Base-by-base conservation (phyloP, 1,284 basidiomycete species). In the Trichosporon inkin region DNA sequence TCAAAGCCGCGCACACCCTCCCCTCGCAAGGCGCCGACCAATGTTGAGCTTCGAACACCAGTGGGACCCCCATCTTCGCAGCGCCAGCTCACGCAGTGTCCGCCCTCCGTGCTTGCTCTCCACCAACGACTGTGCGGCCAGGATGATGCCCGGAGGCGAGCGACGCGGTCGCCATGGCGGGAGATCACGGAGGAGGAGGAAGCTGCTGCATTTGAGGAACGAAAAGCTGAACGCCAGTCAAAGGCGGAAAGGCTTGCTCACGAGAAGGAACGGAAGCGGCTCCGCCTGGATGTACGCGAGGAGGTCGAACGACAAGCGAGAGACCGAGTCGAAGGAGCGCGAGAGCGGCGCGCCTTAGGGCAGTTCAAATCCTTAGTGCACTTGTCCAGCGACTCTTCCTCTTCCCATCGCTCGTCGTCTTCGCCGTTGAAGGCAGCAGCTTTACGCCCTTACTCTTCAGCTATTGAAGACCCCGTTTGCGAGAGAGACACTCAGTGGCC, bases 101-200 rank as follows among this genome's bases (percentile, higher is more conserved):
- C 72, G 1, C 55, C 55, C 0, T 58, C 63, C 6, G 62, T 73
- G 1, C 37, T 72, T 4, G 61, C 56, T 4, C 54, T 60, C 4
- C 71, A 74, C 47, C 40, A 52, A n/a, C 60, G 62, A 11, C 41
- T 72, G 6, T 69, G 66, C 44, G 65, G 67, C 11, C 63, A 66
- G 37, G 68, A 71, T 51, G 57, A 51, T 16, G 58, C 24, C 1
- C 60, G 58, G 14, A 55, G 55, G 32, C 60, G 55, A 17, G 40
- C 16, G 6, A 54, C 53, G 22, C 38, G 56, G 10, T 64, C 62
- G 3, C 66, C 67, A 11, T 67, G 65, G 68, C 52, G 62, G 1
- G 28, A 20, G 17, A 49, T 38, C 2, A 49, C 16, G 7, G 53
- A 49, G 20, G 56, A 52, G n/a, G 56, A 60, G 6, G 16, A 17